A percentile compares a stretch with the other conserved stretches of the same genome.
Conservation (phyloP, 176 grass and related monocot species). For the Elaeis guineensis region DNA sequence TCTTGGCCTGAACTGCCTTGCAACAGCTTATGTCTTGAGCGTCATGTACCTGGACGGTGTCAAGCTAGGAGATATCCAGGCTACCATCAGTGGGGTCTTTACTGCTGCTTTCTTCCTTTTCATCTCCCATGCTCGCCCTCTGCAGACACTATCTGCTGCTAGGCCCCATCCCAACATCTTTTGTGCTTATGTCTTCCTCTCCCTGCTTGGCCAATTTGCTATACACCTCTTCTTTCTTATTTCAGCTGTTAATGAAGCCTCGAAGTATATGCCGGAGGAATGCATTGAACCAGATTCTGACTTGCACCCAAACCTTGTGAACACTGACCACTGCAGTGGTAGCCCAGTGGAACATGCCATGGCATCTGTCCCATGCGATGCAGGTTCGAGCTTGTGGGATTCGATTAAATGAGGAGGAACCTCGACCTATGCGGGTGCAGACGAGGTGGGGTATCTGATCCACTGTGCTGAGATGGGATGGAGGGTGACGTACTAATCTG, state of each 20-base stretch:
- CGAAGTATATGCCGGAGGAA: constrained; percentile 92
- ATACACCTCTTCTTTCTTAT: constrained; percentile 91
- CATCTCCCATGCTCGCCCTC: constrained; percentile 89
- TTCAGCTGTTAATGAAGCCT: constrained; percentile 73
- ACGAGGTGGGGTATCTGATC: too few species aligned
- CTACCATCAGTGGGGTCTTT: constrained; percentile 93
- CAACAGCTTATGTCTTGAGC: constrained; percentile 91
- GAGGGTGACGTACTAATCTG: too few species aligned
- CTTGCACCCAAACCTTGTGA: constrained; percentile 94
- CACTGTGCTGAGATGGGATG: too few species aligned
- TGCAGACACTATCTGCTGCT: constrained; percentile 66
- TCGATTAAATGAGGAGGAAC: too few species aligned
- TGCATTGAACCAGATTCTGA: constrained; percentile 89
- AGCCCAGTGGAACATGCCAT: too few species aligned
- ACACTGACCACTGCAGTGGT: too few species aligned
- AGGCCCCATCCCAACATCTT: constrained; percentile 96
- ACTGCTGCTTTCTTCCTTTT: constrained; percentile 98
- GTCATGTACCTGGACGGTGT: constrained; percentile 98
- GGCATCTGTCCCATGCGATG: too few species aligned
- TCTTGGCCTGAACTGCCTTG: constrained; percentile 96
- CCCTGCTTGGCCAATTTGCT: constrained; percentile 90
- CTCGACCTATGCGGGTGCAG: too few species aligned
- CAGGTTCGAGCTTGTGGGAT: too few species aligned
- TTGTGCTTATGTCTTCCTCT: constrained; percentile 80
- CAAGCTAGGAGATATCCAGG: constrained; percentile 92